These are phyloP conservation scores for Corchorus olitorius DNA, from an alignment of 345 rosid species.

Conservation along the genomic window DNA sequence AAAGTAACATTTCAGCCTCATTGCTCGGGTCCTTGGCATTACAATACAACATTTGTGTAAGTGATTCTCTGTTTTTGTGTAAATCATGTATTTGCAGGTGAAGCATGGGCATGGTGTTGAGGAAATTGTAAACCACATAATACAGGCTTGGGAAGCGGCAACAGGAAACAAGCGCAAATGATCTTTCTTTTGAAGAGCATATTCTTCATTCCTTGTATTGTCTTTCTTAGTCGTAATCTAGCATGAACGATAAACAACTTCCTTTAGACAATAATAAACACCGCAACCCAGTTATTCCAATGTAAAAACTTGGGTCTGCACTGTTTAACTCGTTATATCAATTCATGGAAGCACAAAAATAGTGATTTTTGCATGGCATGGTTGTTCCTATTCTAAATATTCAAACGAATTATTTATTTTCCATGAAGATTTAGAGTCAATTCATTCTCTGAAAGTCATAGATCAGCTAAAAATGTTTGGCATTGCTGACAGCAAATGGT, in stretches of 20 bases:
- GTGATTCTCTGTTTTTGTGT: not conserved
- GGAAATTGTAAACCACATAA: conserved; percentile 71
- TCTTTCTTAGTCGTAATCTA: not conserved
- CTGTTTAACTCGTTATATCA: not conserved
- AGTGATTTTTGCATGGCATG: too few relatives aligned
- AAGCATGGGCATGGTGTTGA: conserved; percentile 82
- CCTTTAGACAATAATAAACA: not conserved
- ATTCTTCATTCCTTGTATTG: not conserved
- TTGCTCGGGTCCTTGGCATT: not conserved
- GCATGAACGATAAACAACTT: not conserved
- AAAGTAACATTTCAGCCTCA: not conserved
- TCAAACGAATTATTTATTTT: too few relatives aligned
- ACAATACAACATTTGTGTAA: not conserved
- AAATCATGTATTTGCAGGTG: conserved; percentile 44
- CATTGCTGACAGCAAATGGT: too few relatives aligned
- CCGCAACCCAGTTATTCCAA: not conserved
- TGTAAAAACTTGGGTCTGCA: not conserved
- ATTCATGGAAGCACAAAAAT: not conserved
- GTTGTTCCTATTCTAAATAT: too few relatives aligned
- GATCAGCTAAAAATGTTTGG: too few relatives aligned
- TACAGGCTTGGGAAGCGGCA: conserved; percentile 78
- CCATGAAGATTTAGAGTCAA: too few relatives aligned
- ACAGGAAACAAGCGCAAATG: conserved; percentile 64
- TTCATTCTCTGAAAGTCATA: too few relatives aligned
- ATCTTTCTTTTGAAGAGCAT: not conserved